phyloP scores from a whole-genome alignment of 805 yeast genomes.

The Kodamaea laetipori region DNA sequence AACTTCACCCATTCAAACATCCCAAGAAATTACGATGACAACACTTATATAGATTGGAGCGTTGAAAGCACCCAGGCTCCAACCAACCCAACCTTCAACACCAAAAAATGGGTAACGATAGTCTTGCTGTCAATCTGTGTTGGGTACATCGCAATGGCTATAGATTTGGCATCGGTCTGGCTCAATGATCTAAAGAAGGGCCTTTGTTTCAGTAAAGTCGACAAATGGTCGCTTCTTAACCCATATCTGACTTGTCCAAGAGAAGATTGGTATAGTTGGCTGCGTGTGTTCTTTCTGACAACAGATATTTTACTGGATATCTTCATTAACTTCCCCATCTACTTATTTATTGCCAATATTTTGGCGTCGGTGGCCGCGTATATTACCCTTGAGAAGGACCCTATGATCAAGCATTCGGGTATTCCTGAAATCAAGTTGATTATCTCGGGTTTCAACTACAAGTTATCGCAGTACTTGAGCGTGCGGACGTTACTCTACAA shows the following conservation, averaged over 20 bases:
- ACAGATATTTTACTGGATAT: constrained; percentile 20
- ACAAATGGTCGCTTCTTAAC: constrained; percentile 42
- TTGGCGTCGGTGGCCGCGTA: constrained; percentile 32
- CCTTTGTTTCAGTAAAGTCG: constrained; percentile 42
- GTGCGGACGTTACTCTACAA: constrained; percentile 55
- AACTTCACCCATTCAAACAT: background rate
- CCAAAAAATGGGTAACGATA: constrained; percentile 51
- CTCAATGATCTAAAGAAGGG: constrained; percentile 58
- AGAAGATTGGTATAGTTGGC: constrained; percentile 44
- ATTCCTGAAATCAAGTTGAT: constrained; percentile 73
- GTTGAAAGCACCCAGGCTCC: constrained; percentile 38
- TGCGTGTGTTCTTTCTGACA: constrained; percentile 28
- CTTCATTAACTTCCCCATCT: constrained; percentile 40
- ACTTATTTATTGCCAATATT: constrained; percentile 28
- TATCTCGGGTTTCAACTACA: constrained; percentile 62
- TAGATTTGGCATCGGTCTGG: constrained; percentile 53
- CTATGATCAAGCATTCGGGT: constrained; percentile 52
- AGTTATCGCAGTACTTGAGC: constrained; percentile 50
- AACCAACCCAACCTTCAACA: constrained; percentile 15
- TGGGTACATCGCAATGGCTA: constrained; percentile 50
- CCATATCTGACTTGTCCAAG: constrained; percentile 48
- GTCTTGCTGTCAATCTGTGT: constrained; percentile 46
- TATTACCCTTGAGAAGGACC: constrained; percentile 29
- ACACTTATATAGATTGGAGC: constrained; percentile 54
- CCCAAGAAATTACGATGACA: constrained; percentile 3